These are phyloP conservation scores for Fusarium avenaceum DNA, from an alignment of 2,329 filamentous ascomycete genomes.

Conservation along the genomic window DNA sequence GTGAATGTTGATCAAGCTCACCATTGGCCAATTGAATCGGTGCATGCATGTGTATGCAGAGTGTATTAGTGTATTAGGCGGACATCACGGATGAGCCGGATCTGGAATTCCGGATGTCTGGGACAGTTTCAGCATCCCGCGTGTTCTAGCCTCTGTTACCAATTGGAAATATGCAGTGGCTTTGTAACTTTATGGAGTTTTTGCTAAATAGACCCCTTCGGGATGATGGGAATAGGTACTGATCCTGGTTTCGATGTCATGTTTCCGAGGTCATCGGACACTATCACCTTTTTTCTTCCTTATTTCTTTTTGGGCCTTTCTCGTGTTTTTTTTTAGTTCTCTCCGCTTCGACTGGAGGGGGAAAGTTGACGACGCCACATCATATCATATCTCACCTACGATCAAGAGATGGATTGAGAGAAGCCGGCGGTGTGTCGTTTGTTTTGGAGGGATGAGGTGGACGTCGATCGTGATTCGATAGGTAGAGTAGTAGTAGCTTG, in stretches of 20 bases:
- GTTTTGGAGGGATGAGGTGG: conserved; percentile 19
- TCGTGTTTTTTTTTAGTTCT: conserved; percentile 6
- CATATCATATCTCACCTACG: conserved; percentile 39
- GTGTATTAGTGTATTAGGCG: background rate
- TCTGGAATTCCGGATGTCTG: conserved; percentile 49
- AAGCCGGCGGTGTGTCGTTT: conserved; percentile 33
- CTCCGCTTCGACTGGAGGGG: too few relatives aligned
- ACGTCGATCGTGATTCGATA: conserved; percentile 33
- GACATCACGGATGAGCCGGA: conserved; percentile 45
- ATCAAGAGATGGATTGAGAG: background rate
- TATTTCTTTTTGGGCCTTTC: conserved; percentile 9
- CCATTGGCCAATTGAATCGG: conserved; percentile 43
- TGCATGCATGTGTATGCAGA: conserved; percentile 8
- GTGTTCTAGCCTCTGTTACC: conserved; percentile 8
- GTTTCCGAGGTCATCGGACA: conserved; percentile 47
- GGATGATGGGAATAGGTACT: conserved; percentile 2
- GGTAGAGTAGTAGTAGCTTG: background rate
- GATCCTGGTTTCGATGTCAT: conserved; percentile 32
- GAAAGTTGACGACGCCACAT: conserved; percentile 38
- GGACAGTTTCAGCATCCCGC: conserved; percentile 40
- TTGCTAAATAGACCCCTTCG: conserved; percentile 40
- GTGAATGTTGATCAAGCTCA: conserved; percentile 28
- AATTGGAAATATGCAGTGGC: too few relatives aligned
- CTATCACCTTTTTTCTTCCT: conserved; percentile 21
- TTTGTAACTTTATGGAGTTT: background rate